Conservation (phyloP, 208 protist genomes). For the Crithidia sp. region DNA sequence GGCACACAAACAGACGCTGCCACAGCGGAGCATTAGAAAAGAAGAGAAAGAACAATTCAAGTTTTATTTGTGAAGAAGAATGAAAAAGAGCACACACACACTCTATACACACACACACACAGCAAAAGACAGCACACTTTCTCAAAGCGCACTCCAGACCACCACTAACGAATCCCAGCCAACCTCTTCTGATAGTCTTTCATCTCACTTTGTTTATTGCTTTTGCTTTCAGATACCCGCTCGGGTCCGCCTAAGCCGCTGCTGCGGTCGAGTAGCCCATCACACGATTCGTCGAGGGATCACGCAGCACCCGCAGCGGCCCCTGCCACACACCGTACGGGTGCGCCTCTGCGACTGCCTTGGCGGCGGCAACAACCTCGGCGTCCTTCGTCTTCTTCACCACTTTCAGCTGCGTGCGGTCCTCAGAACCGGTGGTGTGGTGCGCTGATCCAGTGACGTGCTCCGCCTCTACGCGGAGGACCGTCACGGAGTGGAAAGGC, state of each 20-base stretch:
- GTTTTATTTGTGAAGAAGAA: too few species aligned
- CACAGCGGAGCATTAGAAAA: too few species aligned
- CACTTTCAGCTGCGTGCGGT: neutral
- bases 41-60: too few species aligned
- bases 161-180: too few species aligned
- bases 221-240: too few species aligned
- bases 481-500: slow-evolving; percentile 31
- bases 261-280: slow-evolving; percentile 39
- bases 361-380: neutral
- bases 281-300: slow-evolving; percentile 35
- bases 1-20: too few species aligned
- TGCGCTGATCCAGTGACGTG: neutral
- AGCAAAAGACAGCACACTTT: too few species aligned
- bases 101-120: too few species aligned
- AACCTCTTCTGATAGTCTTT: too few species aligned
- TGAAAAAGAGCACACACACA: too few species aligned
- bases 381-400: neutral
- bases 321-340: slow-evolving; percentile 29
- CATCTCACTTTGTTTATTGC: too few species aligned
- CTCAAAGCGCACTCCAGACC: too few species aligned
- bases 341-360: slow-evolving; percentile 7
- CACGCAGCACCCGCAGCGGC: slow-evolving; percentile 43
- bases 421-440: neutral
- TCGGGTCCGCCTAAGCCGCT: neutral
- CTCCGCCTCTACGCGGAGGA: neutral